Base-by-base conservation (phyloP, 306 rosid genomes). In the Trifolium dubium region DNA sequence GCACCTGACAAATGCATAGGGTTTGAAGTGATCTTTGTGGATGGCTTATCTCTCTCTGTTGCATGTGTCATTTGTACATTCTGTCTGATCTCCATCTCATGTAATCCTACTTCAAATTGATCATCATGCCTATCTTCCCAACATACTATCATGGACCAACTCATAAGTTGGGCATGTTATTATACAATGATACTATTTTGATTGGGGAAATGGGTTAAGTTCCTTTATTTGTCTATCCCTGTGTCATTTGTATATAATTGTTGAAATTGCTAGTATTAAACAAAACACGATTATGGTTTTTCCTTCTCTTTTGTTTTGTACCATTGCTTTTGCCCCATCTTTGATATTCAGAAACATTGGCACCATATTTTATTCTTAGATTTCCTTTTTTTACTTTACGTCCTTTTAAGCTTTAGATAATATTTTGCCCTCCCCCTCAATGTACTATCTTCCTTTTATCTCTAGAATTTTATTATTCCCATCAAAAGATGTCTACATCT, bases 321-420 rank as follows among this genome's bases (percentile, higher is more conserved):
- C 46, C 64, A 3, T 18, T 64, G 14, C 64, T 35, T 28, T 19
- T 71, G 73, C 64, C 17, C 54, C 28, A 10, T 56, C 64, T 58
- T 67, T 67, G 37, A n/a, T 66, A 53, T 17, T 14, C 18, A 54
- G 28, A 79, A 73, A 32, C 29, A 61, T 51, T 49, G 17, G 62
- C 80, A 32, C 63, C 40, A 14, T 69, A n/a, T 64, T 80, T 13
- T 68, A 40, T 51, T 50, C 41, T 37, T 67, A 61, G 67, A 61
- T 80, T 60, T 56, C 61, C 34, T 46, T 10, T 35, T 30, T 13
- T 35, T 40, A 12, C 41, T 44, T 56, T 15, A 1, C 56, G 10
- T 35, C 40, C 4, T 46, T 14, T 14, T 32, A 59, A 18, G 59
- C 50, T 73, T 47, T 73, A 47, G 66, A 74, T 43, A 70, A 60